Base-by-base conservation (phyloP, 2,329 filamentous ascomycete genomes). In the Diaporthe vaccinii region DNA sequence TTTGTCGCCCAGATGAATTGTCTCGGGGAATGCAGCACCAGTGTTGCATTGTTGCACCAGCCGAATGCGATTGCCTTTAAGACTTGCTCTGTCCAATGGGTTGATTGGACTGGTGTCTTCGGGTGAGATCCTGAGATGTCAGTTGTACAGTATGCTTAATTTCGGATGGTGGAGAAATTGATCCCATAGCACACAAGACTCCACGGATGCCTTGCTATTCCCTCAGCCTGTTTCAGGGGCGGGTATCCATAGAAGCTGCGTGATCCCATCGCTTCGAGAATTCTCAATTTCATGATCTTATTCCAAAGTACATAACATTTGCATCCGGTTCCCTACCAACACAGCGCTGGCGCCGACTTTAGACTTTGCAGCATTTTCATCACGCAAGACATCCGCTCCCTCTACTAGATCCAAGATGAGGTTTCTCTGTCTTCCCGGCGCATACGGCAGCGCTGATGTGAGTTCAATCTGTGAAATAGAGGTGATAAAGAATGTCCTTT, bases 361-460 rank as follows among this genome's bases (percentile, higher is more conserved):
- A 28, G 49, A 41, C 34, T 41, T 28, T 15, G 17, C 17, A 28
- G 46, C 34, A 22, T 28, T 68, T 34, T 15, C 22, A 22, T n/a
- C 17, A 41, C 22, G n/a, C 28, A 31, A 34, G 2, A 14, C 14
- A 28, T 20, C 15, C 1, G 5, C 22, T 2, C 12, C 34, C 36
- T 28, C 20, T 10, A 41, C 12, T 41, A 31, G 36, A 55, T 59
- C 73, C 80, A 85, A 77, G 25, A 91, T 91, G 89, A 89, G 84
- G 79, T 88, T 91, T 71, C 81, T 91, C 44, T 91, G 89, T 80
- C 84, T 91, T 12, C 89, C 89, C 46, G 89, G 89, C 77, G 88
- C 89, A 31, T 91, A 88, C 80, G 89, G 89, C 72, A 91, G 88
- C 82, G 86, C 89, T 69, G 86, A 87, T 78, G 88, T 89, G 81